Percentiles rank a stretch among this genome's conserved stretches.
These are phyloP conservation scores for Potentilla sterilis DNA, from an alignment of 306 rosid species.

Conservation along the genomic window DNA sequence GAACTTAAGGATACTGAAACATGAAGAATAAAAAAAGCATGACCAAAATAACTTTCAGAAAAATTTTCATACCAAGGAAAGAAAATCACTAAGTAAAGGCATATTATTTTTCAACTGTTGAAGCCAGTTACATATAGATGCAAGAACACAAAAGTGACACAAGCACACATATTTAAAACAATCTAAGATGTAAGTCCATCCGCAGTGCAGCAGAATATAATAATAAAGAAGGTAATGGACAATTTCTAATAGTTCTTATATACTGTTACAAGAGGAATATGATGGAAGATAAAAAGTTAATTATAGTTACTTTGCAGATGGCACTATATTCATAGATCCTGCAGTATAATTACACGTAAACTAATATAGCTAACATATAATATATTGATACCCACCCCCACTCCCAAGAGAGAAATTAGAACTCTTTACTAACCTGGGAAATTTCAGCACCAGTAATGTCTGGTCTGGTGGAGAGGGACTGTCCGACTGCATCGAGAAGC, in stretches of 20 bases:
- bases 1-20: slow-evolving; percentile 1
- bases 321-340: not conserved
- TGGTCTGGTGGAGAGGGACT: slow-evolving; percentile 96
- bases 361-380: slow-evolving; percentile 12
- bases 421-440: slow-evolving; percentile 58
- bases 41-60: not conserved
- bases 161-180: not conserved
- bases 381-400: not conserved
- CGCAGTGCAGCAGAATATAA: not conserved
- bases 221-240: not conserved
- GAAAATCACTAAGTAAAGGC: not conserved
- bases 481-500: slow-evolving; percentile 91
- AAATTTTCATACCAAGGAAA: not conserved
- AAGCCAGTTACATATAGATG: not conserved
- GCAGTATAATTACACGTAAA: not conserved
- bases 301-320: not conserved
- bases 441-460: slow-evolving; percentile 93
- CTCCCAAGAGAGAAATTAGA: not conserved
- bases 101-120: not conserved
- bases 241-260: not conserved
- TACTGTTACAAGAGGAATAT: not conserved
- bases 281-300: not conserved
- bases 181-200: not conserved
- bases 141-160: not conserved
- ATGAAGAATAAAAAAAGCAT: not conserved